These are phyloP conservation scores for Ceriops decandra DNA, from an alignment of 345 rosid species.

Conservation along the genomic window DNA sequence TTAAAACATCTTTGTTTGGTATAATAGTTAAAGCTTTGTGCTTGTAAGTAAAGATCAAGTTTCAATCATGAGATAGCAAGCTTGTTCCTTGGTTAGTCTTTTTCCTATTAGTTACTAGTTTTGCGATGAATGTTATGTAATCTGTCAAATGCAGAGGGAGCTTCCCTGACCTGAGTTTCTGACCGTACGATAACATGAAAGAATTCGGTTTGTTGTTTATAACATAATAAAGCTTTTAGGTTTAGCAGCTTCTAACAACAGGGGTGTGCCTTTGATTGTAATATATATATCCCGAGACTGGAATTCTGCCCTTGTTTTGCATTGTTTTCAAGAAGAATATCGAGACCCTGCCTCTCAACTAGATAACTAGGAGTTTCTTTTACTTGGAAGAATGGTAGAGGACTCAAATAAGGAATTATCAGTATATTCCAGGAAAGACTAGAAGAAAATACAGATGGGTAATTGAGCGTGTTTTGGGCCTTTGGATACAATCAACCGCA, in stretches of 20 bases:
- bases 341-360: not conserved
- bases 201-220: not conserved
- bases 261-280: not conserved
- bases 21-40: not conserved
- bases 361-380: not conserved
- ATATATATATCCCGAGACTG: not conserved
- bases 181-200: not conserved
- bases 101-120: conserved; percentile 2
- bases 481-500: not conserved
- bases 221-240: not conserved
- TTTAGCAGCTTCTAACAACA: not conserved
- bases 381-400: not conserved
- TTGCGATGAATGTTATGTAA: not conserved
- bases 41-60: not conserved
- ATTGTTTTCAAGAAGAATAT: not conserved
- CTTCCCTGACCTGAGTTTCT: not conserved
- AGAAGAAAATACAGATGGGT: not conserved
- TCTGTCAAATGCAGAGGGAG: not conserved
- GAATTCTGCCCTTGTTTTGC: not conserved
- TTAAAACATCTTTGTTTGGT: not conserved
- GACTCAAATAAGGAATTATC: not conserved
- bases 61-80: not conserved
- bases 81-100: conserved; percentile 10
- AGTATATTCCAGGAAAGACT: not conserved
- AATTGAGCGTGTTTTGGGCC: not conserved